phyloP scores from a whole-genome alignment of 176 grass and related monocot genomes.

The Aegilops speltoides region DNA sequence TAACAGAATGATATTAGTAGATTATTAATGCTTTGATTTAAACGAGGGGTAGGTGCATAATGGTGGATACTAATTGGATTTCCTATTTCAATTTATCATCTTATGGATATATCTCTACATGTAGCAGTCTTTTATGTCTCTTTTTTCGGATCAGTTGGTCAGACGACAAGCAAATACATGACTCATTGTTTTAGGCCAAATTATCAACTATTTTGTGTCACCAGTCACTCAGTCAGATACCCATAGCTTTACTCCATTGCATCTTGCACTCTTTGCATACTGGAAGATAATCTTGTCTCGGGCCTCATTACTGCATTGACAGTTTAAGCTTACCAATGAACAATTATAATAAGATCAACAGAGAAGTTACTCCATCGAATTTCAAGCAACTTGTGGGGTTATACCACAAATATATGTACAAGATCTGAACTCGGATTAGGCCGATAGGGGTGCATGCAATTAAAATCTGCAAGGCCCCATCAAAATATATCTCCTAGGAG shows the following conservation, averaged over 20 bases:
- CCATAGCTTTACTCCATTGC: not conserved
- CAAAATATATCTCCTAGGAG: constrained; percentile 5
- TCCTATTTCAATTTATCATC: constrained; percentile 21
- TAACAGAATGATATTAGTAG: not conserved
- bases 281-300: not conserved
- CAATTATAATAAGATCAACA: constrained; percentile 5
- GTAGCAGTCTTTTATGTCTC: not conserved
- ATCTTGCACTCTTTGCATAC: not conserved
- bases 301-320: not conserved
- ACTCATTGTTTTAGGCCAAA: constrained; percentile 9
- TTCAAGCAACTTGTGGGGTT: constrained; percentile 13
- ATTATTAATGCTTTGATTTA: not conserved
- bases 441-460: not conserved
- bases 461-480: not conserved
- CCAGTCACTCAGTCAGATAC: not conserved
- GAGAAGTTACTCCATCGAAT: not conserved
- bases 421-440: constrained; percentile 6
- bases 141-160: not conserved
- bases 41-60: not conserved
- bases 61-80: not conserved
- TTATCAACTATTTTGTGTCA: constrained; percentile 6
- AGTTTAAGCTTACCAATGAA: constrained; percentile 16
- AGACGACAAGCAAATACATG: not conserved
- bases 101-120: not conserved
- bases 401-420: not conserved